Evolutionary conservation across 371 early-diverging fungal genomes (phyloP), one percentile per base, ranked within the genome.

Genomic region (Mortierella polycephala): DNA sequence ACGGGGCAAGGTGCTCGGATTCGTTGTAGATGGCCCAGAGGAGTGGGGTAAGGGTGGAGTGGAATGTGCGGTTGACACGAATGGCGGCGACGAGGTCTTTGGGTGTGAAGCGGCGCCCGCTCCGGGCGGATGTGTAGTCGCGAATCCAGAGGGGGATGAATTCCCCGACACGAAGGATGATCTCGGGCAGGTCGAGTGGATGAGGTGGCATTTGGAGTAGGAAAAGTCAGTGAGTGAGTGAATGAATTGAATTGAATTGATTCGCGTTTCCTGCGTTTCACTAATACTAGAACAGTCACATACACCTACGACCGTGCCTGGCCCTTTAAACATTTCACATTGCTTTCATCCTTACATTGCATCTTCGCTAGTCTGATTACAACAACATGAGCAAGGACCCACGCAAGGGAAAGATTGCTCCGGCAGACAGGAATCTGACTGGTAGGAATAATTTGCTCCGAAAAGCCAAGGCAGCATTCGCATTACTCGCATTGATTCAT

Each of bases 351-450:
- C 30, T 30, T 30, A 2, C 30, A 30, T 30, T 1, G 2, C 30
- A 30, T 30, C 30, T 2, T 30, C 4, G 30, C 30, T 30, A 4
- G 30, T 30, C 30, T 4, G 30, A 30, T 30, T 30, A 2, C 30
- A 4, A 30, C 30, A 30, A 30, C 39, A 79, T 79, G 80, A 79
- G 80, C 67, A 79, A 79, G 62, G 80, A 79, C 46, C 40, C 69
- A 10, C 65, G 80, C 37, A 79, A 79, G 57, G 61, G 57, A 46
- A 79, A 79, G 62, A 57, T 52, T 39, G 7, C 58, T 21, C 54
- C 67, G 7, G 64, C 55, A 8, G 73, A 72, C 41, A 59, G 69
- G 63, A 67, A 50, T 51, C 63, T 69, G 7, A 71, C 77, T 52
- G 80, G 80, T 79, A 63, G 10, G 46, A 18, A 51, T 20, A 50